phyloP scores from a whole-genome alignment of 2,329 filamentous ascomycete genomes.

The Aspergillus neoniger region DNA sequence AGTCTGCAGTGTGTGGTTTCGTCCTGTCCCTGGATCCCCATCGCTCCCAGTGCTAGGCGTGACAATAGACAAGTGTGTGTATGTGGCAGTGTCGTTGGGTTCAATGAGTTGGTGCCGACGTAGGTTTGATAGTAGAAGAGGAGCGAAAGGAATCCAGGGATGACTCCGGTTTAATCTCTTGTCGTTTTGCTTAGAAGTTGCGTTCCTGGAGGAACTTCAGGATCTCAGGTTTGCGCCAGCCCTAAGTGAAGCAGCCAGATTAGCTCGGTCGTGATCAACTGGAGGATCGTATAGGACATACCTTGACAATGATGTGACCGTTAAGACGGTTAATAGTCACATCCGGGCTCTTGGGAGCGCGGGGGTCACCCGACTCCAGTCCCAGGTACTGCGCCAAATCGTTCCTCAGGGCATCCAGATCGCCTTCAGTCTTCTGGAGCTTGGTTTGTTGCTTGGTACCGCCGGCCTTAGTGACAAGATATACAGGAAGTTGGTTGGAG shows the following conservation, averaged over 20 bases:
- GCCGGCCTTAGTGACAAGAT: slow-evolving; percentile 70
- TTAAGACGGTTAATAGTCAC: slow-evolving; percentile 62
- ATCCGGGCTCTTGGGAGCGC: slow-evolving; percentile 36
- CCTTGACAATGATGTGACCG: slow-evolving; percentile 74
- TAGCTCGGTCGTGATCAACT: neutral
- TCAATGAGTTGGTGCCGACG: neutral
- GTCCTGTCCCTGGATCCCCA: neutral
- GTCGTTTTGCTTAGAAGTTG: slow-evolving; percentile 39
- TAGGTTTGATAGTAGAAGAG: slow-evolving; percentile 9
- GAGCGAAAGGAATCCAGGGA: slow-evolving; percentile 8
- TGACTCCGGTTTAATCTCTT: slow-evolving; percentile 13
- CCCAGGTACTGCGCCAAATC: slow-evolving; percentile 64
- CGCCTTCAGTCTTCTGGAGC: slow-evolving; percentile 78
- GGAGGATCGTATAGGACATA: slow-evolving; percentile 38
- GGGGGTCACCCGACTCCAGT: slow-evolving; percentile 52
- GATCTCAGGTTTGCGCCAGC: slow-evolving; percentile 53
- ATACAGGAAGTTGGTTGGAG: slow-evolving; percentile 73
- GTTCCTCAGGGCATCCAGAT: slow-evolving; percentile 62
- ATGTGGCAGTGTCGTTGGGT: neutral
- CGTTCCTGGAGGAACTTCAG: slow-evolving; percentile 51
- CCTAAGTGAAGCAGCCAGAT: slow-evolving; percentile 37
- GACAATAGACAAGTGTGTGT: neutral
- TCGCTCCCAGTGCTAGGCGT: neutral
- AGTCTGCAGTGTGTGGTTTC: neutral
- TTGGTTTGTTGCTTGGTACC: slow-evolving; percentile 74